Evolutionary conservation across 495 filamentous ascomycete genomes (phyloP), one percentile per base, ranked within the genome.

Genomic region (Penicillium robsamsonii): DNA sequence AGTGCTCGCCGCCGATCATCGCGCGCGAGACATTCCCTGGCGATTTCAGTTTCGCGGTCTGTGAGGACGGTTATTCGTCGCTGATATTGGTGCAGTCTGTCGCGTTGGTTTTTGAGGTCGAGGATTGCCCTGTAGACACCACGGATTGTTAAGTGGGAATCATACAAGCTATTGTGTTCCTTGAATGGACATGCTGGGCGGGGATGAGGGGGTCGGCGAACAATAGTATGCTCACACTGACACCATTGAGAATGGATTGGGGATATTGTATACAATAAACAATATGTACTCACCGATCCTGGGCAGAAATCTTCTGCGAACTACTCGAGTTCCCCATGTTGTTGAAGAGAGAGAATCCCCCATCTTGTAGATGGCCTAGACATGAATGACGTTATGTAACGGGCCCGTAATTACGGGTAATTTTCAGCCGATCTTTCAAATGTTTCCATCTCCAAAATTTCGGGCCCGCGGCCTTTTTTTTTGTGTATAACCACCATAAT

Each of bases 61-160:
- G 94, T 96, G 20, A 98, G 83, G 49, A 88, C 77, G 30, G 85
- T 85, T 66, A 98, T 93, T 60, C 89, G 88, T 57, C 87, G 85
- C 70, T 96, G 91, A 74, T 98, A 97, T 64, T 95, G 89, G 59
- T 92, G 91, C 2, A 97, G 89, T 64, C 89, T 92, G 80, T 98
- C 94, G 68, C 94, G 92, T 74, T 98, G 95, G 75, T 86, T 89
- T 72, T 97, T 97, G 69, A 98, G 85, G 75, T 97, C 91, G 55
- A 97, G 87, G 70, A 97, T 97, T 35, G 94, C 94, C 66, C 89
- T 93, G 11, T 18, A 27, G 68, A 0, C 12, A 40, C 5, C 46
- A 42, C 22, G 11, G 40, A 22, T 15, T 0, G 29, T 52, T 63
- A 59, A 59, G 61, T 52, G 13, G 15, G 45, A 15, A 46, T 30